Percentiles rank a stretch among this genome's conserved stretches.
phyloP scores from a whole-genome alignment of 352 stramenopile species.

The Plasmopara viticola region DNA sequence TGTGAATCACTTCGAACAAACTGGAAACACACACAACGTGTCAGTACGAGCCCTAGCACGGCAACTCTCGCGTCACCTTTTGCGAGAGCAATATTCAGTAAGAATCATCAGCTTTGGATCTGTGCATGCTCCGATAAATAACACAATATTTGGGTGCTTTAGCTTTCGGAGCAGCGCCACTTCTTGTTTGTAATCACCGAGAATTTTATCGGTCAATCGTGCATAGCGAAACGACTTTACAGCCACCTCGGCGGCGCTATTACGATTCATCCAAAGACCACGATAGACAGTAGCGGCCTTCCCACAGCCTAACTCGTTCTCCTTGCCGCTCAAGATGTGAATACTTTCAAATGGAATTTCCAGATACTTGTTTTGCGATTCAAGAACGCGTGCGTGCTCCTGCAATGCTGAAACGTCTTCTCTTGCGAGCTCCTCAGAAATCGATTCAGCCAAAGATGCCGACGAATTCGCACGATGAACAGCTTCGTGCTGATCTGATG shows the following conservation, averaged over 20 bases:
- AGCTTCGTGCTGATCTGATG: slow-evolving; percentile 17
- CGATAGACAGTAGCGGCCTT: slow-evolving; percentile 85
- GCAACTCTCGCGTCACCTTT: slow-evolving; percentile 42
- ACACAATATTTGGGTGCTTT: slow-evolving; percentile 86
- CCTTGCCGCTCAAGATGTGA: slow-evolving; percentile 76
- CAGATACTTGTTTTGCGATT: slow-evolving; percentile 82
- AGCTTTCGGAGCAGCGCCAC: slow-evolving; percentile 81
- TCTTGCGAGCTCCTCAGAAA: slow-evolving; percentile 42
- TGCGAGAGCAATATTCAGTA: slow-evolving; percentile 85
- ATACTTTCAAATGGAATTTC: slow-evolving; percentile 87
- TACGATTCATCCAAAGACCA: slow-evolving; percentile 81
- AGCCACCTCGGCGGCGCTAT: slow-evolving; percentile 77
- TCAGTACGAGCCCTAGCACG: background rate
- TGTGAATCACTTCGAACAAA: slow-evolving; percentile 87
- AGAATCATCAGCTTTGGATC: slow-evolving; percentile 87
- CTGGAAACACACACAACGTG: slow-evolving; percentile 20
- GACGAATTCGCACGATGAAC: slow-evolving; percentile 37
- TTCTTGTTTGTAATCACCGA: slow-evolving; percentile 81
- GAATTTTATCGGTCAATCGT: slow-evolving; percentile 83
- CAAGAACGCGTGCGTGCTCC: slow-evolving; percentile 74
- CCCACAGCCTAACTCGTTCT: slow-evolving; percentile 82
- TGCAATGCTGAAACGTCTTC: slow-evolving; percentile 69
- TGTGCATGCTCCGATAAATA: slow-evolving; percentile 88
- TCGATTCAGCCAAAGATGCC: slow-evolving; percentile 32
- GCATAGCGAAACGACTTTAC: slow-evolving; percentile 86